These are phyloP conservation scores for Exophiala dermatitidis DNA, from an alignment of 2,329 filamentous ascomycete genomes.

Conservation along the genomic window DNA sequence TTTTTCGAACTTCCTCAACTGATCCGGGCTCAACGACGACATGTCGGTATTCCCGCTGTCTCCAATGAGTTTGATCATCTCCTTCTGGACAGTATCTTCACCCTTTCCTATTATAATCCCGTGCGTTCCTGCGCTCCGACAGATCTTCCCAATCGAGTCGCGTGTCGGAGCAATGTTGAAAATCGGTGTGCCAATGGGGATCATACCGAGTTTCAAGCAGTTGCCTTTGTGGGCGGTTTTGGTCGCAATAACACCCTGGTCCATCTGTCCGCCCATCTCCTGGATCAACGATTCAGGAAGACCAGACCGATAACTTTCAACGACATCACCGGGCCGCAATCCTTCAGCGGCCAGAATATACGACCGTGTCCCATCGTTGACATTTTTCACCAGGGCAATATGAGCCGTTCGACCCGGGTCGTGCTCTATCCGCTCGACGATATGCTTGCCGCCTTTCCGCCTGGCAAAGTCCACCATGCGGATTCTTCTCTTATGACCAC, in stretches of 20 bases:
- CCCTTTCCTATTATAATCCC: constrained; percentile 85
- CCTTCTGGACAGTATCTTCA: constrained; percentile 51
- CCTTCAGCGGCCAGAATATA: constrained; percentile 97
- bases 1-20: constrained; percentile 44
- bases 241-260: constrained; percentile 91
- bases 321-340: constrained; percentile 79
- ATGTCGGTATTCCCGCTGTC: constrained; percentile 28
- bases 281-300: constrained; percentile 80
- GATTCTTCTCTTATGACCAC: constrained; percentile 86
- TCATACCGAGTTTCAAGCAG: constrained; percentile 90
- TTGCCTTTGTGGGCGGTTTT: constrained; percentile 93
- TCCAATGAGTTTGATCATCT: constrained; percentile 25
- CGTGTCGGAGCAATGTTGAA: constrained; percentile 77
- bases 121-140: constrained; percentile 87
- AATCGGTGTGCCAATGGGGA: constrained; percentile 86
- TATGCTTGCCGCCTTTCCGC: constrained; percentile 68
- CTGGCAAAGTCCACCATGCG: constrained; percentile 84
- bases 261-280: constrained; percentile 85
- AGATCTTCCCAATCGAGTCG: constrained; percentile 71
- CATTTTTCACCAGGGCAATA: constrained; percentile 74
- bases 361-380: constrained; percentile 66
- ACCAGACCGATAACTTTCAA: constrained; percentile 85
- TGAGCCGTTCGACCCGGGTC: constrained; percentile 90
- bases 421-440: constrained; percentile 91
- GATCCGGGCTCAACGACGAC: constrained; percentile 33